Evolutionary conservation across 1,284 basidiomycete species (phyloP).

Genomic region (Leccinum cinnamomeum): DNA sequence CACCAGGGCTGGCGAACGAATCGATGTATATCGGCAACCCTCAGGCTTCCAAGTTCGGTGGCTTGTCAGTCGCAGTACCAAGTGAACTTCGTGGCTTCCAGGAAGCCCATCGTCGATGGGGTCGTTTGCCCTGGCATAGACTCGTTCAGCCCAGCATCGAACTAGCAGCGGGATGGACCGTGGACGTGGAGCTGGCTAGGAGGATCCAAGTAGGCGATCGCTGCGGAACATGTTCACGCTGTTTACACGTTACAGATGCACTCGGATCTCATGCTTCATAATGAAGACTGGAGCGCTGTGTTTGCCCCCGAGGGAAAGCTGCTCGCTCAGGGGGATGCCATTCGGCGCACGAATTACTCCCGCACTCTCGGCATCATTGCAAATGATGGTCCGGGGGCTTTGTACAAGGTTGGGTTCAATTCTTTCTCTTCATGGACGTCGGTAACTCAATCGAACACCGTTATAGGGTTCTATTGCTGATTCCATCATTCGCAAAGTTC

Average conservation of each 20-base stretch:
- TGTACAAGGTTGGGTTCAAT: conserved; percentile 57
- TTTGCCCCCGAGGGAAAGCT: conserved; percentile 80
- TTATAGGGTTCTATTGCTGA: conserved; percentile 72
- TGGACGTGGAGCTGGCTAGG: conserved; percentile 71
- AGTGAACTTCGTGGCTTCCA: conserved; percentile 85
- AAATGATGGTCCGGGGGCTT: conserved; percentile 65
- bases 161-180: conserved; percentile 76
- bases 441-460: conserved; percentile 11
- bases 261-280: conserved; percentile 66
- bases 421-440: conserved; percentile 19
- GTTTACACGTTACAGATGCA: conserved; percentile 41
- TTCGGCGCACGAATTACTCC: conserved; percentile 69
- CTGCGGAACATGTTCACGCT: conserved; percentile 7
- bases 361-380: conserved; percentile 67
- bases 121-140: conserved; percentile 71
- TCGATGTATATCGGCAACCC: conserved; percentile 73
- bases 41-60: conserved; percentile 62
- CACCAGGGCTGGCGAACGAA: conserved; percentile 67
- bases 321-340: conserved; percentile 71
- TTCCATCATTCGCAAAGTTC: conserved; percentile 67
- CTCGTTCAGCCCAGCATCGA: conserved; percentile 76
- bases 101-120: conserved; percentile 80
- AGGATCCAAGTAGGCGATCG: conserved; percentile 62
- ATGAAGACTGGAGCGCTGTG: conserved; percentile 75
- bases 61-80: conserved; percentile 81